phyloP scores from a whole-genome alignment of 177 flowering plant species.

The Tripterygium wilfordii region DNA sequence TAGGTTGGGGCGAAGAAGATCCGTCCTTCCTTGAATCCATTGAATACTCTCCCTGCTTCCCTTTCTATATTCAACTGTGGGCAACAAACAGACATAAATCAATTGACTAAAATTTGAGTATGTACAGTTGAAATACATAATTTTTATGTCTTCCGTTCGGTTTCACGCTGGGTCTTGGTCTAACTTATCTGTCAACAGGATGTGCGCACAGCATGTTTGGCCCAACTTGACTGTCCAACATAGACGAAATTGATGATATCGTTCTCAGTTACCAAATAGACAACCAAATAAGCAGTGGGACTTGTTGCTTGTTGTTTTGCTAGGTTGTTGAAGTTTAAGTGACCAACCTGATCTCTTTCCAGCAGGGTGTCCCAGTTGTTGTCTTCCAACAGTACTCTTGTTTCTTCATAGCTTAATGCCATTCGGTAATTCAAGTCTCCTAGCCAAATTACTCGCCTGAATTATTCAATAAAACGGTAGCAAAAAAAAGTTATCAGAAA shows the following conservation, averaged over 20 bases:
- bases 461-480: neutral
- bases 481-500: neutral
- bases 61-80: slow-evolving; percentile 67
- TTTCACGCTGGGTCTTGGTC: too few relatives aligned
- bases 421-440: slow-evolving; percentile 91
- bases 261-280: too few relatives aligned
- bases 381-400: slow-evolving; percentile 58
- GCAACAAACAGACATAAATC: too few relatives aligned
- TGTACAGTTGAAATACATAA: too few relatives aligned
- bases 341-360: slow-evolving; percentile 78
- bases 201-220: neutral
- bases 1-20: slow-evolving; percentile 89
- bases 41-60: slow-evolving; percentile 75
- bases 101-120: too few relatives aligned
- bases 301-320: neutral
- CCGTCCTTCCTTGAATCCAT: slow-evolving; percentile 72
- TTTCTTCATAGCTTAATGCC: slow-evolving; percentile 70
- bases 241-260: too few relatives aligned
- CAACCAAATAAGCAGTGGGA: too few relatives aligned
- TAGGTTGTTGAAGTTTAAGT: too few relatives aligned
- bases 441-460: slow-evolving; percentile 86
- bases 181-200: too few relatives aligned
- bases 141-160: too few relatives aligned
- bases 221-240: too few relatives aligned
- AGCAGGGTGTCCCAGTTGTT: slow-evolving; percentile 83